phyloP scores from a whole-genome alignment of 2,329 filamentous ascomycete genomes.

The Ascosphaera acerosa region DNA sequence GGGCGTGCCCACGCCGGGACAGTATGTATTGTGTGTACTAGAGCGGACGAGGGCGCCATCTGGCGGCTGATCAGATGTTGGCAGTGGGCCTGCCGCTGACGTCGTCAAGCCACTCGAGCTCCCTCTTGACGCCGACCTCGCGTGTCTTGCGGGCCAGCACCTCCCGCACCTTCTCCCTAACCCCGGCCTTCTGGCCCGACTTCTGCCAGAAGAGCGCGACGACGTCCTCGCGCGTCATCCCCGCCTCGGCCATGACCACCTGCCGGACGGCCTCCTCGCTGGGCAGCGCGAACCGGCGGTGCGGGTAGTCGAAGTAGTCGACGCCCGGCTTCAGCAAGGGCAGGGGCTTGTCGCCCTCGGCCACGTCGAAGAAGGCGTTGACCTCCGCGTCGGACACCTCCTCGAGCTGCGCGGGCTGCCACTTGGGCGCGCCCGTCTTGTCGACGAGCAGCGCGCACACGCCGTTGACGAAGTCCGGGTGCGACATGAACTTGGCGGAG shows the following conservation, averaged over 20 bases:
- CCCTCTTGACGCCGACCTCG: constrained; percentile 11
- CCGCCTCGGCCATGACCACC: constrained; percentile 17
- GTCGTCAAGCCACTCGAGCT: constrained; percentile 7
- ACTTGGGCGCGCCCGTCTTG: constrained; percentile 29
- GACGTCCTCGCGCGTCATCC: constrained; percentile 30
- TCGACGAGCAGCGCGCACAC: constrained; percentile 58
- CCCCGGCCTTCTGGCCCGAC: constrained; percentile 40
- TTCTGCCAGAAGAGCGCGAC: constrained; percentile 34
- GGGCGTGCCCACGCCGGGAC: too few relatives aligned
- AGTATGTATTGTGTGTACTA: too few relatives aligned
- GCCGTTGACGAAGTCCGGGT: constrained; percentile 77
- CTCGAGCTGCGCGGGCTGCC: constrained; percentile 50
- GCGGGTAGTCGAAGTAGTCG: constrained; percentile 51
- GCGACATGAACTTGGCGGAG: constrained; percentile 65
- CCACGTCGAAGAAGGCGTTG: constrained; percentile 41
- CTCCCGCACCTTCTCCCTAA: constrained; percentile 41
- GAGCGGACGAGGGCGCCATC: too few relatives aligned
- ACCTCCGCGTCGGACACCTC: constrained; percentile 35
- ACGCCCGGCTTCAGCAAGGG: constrained; percentile 30
- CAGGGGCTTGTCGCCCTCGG: constrained; percentile 24
- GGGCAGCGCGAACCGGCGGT: constrained; percentile 42
- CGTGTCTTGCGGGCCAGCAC: constrained; percentile 38
- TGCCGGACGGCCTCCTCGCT: constrained; percentile 31
- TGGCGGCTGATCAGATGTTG: too few relatives aligned
- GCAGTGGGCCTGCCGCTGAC: too few relatives aligned